These are phyloP conservation scores for Xylaria flabelliformis DNA, from an alignment of 495 filamentous ascomycete genomes.

Conservation along the genomic window DNA sequence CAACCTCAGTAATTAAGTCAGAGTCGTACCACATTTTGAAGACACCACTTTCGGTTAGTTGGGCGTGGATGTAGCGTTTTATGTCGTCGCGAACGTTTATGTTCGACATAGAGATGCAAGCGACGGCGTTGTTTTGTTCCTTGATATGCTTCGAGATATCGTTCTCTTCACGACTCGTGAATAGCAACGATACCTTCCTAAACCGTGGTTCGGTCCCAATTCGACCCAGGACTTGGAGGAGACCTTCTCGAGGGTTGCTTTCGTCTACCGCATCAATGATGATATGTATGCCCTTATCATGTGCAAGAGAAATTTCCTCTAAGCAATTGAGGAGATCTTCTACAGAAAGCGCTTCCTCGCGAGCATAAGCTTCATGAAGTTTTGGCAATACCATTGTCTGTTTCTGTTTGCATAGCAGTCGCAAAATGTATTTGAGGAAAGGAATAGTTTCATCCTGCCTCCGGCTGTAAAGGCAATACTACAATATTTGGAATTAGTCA, in stretches of 20 bases:
- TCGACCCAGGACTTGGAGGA: conserved; percentile 32
- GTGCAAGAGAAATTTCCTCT: conserved; percentile 11
- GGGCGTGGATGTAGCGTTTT: conserved; percentile 35
- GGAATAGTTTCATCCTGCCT: conserved; percentile 42
- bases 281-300: conserved; percentile 35
- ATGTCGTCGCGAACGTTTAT: conserved; percentile 44
- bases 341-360: conserved; percentile 14
- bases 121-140: conserved; percentile 23
- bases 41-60: conserved; percentile 26
- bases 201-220: conserved; percentile 42
- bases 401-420: conserved; percentile 42
- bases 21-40: conserved; percentile 35
- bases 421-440: conserved; percentile 39
- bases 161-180: conserved; percentile 49
- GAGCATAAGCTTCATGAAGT: conserved; percentile 22
- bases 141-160: conserved; percentile 45
- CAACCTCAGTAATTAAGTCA: conserved; percentile 38
- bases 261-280: conserved; percentile 47
- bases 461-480: conserved; percentile 47
- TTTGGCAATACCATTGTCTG: conserved; percentile 27
- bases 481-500: background rate
- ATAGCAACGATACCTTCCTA: conserved; percentile 45
- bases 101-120: conserved; percentile 46
- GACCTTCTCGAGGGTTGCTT: conserved; percentile 30
- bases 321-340: conserved; percentile 24